Evolutionary conservation across 768 basidiomycete genomes (phyloP), one percentile per base, ranked within the genome.

Genomic region (Amyloporia xantha): DNA sequence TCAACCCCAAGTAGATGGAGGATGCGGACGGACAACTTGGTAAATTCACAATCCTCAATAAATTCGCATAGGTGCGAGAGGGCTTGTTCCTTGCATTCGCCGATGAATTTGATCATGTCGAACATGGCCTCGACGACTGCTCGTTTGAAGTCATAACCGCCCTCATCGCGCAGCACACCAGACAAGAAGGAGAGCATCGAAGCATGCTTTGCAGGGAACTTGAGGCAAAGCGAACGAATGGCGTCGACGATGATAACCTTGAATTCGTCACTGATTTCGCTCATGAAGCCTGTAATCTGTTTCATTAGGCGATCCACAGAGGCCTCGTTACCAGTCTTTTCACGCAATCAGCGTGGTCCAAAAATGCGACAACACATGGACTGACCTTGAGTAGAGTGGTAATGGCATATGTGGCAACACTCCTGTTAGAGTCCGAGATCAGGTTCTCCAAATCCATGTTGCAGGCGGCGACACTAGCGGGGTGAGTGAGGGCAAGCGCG

Each of bases 11-110:
- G 82, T 30, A 99, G 71, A 63, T 99, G 90, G 21, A 99, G 77
- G 58, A 99, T 91, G 41, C 95, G 89, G 54, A 99, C 96, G 25
- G 93, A 96, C 43, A 99, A 82, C 68, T 98, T 99, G 26, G 95
- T 97, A 63, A 98, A 99, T 66, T 99, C 96, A 77, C 96, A 99
- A 64, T 99, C 96, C 69, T 99, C 96, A 64, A 99, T 99, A 65
- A 99, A 99, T 66, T 99, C 96, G 74, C 96, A 99, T 19, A 99
- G 79, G 62, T 99, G 92, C 17, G 95, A 95, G 39, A 99, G 78
- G 1, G 96, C 96, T 61, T 96, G 89, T 65, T 99, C 96, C 71
- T 96, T 95, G 71, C 86, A 90, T 44, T 97, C 95, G 39, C 74
- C 72, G 60, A 99, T 97, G 70, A 81, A 98, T 64, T 95, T 97